Conservation (phyloP, 495 filamentous ascomycete genomes). For the Penicillium malachiteum region DNA sequence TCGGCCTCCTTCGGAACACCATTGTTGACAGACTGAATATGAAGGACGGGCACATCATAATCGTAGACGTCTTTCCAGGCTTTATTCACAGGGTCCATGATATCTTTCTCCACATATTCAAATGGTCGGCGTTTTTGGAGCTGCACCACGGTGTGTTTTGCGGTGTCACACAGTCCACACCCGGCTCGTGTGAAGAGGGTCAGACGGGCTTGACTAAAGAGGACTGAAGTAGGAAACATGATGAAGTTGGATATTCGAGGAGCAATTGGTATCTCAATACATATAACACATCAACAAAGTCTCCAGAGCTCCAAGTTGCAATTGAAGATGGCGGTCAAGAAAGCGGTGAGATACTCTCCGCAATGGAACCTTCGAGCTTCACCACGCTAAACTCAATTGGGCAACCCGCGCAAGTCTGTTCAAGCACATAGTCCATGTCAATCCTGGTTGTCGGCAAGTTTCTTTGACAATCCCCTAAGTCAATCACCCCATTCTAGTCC, state of each 20-base stretch:
- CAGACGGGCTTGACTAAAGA: conserved; percentile 61
- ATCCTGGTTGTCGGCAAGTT: neutral
- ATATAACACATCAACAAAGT: neutral
- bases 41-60: conserved; percentile 87
- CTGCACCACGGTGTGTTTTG: conserved; percentile 67
- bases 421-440: conserved; percentile 5
- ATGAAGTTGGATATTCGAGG: neutral
- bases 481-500: neutral
- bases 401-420: conserved; percentile 16
- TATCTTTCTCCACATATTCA: conserved; percentile 75
- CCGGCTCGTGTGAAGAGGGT: conserved; percentile 80
- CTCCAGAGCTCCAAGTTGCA: neutral
- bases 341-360: conserved; percentile 16
- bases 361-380: conserved; percentile 53
- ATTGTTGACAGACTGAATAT: conserved; percentile 52
- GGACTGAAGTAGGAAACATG: conserved; percentile 40
- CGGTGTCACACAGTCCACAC: conserved; percentile 77
- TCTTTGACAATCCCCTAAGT: neutral
- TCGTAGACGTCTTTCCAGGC: conserved; percentile 81
- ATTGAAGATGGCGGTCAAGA: conserved; percentile 1
- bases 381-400: conserved; percentile 36
- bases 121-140: conserved; percentile 70
- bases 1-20: conserved; percentile 20
- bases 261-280: too few relatives aligned
- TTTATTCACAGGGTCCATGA: conserved; percentile 63